phyloP scores from a whole-genome alignment of 768 basidiomycete species.

The Clitopilus hobsonii region DNA sequence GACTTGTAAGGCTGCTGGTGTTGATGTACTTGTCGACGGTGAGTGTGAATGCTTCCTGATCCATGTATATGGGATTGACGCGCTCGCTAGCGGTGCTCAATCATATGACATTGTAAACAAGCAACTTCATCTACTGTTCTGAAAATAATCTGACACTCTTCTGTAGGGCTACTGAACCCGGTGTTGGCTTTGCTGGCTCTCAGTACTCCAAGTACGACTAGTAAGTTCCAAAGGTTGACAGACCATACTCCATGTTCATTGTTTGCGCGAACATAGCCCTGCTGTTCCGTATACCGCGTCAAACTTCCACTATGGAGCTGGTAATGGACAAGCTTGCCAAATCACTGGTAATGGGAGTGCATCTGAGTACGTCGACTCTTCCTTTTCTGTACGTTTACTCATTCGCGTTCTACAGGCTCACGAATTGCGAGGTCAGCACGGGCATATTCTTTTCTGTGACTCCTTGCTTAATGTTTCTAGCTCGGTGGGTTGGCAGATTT shows the following conservation, averaged over 20 bases:
- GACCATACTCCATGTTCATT: neutral
- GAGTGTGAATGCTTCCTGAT: constrained; percentile 1
- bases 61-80: neutral
- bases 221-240: neutral
- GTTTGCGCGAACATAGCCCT: constrained; percentile 6
- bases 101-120: constrained; percentile 18
- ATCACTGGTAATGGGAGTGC: constrained; percentile 3
- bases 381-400: neutral
- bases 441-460: neutral
- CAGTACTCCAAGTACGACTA: constrained; percentile 50
- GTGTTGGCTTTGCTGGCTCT: constrained; percentile 45
- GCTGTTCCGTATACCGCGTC: constrained; percentile 13
- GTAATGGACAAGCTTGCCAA: constrained; percentile 3
- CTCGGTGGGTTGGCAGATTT: constrained; percentile 8
- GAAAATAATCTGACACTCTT: neutral
- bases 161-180: constrained; percentile 18
- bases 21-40: constrained; percentile 47
- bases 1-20: constrained; percentile 47
- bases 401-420: neutral
- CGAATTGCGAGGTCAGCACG: neutral
- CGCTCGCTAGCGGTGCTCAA: constrained; percentile 24
- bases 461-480: neutral
- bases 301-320: constrained; percentile 5
- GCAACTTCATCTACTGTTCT: neutral
- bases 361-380: neutral